These are phyloP conservation scores for Skeletonema marinoi DNA, from an alignment of 108 stramenopile species.

Conservation along the genomic window DNA sequence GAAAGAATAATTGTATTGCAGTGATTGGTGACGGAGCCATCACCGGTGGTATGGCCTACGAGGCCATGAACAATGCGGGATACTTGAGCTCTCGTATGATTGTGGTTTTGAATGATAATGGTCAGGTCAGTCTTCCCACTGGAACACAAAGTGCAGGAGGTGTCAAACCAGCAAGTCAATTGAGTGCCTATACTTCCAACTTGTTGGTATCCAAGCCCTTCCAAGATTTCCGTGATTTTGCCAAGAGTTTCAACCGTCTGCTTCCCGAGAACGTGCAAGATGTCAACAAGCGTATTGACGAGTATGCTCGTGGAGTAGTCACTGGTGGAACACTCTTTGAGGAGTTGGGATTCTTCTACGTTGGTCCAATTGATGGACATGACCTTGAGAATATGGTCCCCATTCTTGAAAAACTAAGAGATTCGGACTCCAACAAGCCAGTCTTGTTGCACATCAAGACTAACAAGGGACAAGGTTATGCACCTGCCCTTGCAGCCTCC, in stretches of 20 bases:
- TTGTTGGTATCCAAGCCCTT: constrained; percentile 93
- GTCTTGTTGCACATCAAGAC: constrained; percentile 96
- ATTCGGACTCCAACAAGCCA: constrained; percentile 82
- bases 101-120: constrained; percentile 98
- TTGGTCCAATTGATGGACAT: constrained; percentile 97
- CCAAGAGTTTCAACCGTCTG: constrained; percentile 92
- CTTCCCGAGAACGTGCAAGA: constrained; percentile 93
- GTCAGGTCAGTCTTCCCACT: constrained; percentile 97
- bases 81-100: constrained; percentile 94
- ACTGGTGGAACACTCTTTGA: constrained; percentile 96
- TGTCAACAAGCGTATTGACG: constrained; percentile 96
- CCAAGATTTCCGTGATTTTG: constrained; percentile 94
- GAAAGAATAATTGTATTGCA: constrained; percentile 95
- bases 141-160: constrained; percentile 96
- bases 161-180: constrained; percentile 84
- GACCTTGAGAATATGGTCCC: constrained; percentile 96
- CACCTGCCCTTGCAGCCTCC: constrained; percentile 90
- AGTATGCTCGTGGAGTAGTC: constrained; percentile 96
- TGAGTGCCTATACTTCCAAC: constrained; percentile 93
- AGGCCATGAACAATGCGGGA: constrained; percentile 98
- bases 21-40: constrained; percentile 99
- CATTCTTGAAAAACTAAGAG: constrained; percentile 93
- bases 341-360: constrained; percentile 98
- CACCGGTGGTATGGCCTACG: constrained; percentile 98
- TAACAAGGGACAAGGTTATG: constrained; percentile 95